Evolutionary conservation across 2,329 filamentous ascomycete species (phyloP), one percentile per base, ranked within the genome.

Genomic region (Coniella lustricola): DNA sequence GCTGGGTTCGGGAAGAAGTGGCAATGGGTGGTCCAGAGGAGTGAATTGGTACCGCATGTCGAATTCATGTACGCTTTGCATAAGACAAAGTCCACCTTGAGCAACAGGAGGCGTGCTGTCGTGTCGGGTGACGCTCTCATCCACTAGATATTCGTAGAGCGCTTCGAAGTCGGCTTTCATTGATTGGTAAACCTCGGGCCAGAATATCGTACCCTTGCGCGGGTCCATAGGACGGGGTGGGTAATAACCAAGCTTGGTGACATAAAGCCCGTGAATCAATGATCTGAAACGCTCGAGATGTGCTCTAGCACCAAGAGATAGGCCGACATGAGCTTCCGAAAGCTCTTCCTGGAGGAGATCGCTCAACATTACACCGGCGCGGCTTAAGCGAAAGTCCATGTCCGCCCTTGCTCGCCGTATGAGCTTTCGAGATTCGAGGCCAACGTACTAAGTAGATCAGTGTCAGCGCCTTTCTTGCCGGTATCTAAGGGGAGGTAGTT

Each of bases 261-360:
- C 70, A 59, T 89, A 90, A 57, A 81, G 84, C 0, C 72, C 71
- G 21, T 82, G 71, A 1, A 93, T 63, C 54, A 87, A 86, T 8
- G 77, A 74, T 40, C 86, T 75, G 61, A 91, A 91, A 2, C 78
- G 77, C 53, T 89, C 81, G 1, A 91, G 74, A 57, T 93, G 87
- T 3, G 76, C 72, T 54, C 82, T 71, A 3, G 79, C 76, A 1
- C 74, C 77, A 1, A 72, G 63, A 1, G 81, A 71, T 1, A 90
- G 71, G 2, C 83, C 84, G n/a, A 89, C 67, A 46, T 82, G 69
- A 1, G 79, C 67, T 41, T 84, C 74, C 0, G 82, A 84, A 3
- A 90, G 67, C 52, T 90, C 85, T 22, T 86, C 77, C 41, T 84
- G 78, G 7, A 90, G 74, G 59, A 93, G 89, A 7, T 70, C 77